phyloP scores from a whole-genome alignment of 768 basidiomycete genomes.

The Clavulina sp. region DNA sequence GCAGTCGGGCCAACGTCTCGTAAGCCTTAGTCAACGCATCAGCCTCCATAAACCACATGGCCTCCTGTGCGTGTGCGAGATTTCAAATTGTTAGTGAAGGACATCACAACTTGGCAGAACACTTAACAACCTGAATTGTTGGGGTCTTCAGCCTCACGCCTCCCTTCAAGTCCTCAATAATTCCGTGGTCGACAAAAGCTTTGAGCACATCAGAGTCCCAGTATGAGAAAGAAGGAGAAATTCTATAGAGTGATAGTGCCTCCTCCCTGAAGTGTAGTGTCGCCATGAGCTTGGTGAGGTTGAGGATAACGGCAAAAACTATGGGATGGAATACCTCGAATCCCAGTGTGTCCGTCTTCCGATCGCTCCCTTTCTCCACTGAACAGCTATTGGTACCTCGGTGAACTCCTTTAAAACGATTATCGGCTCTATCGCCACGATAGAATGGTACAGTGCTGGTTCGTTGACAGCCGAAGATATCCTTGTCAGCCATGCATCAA shows the following conservation, averaged over 20 bases:
- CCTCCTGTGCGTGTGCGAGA: too few relatives aligned
- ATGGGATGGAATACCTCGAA: constrained; percentile 41
- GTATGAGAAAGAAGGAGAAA: constrained; percentile 36
- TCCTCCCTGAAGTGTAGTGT: constrained; percentile 30
- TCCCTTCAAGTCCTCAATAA: constrained; percentile 23
- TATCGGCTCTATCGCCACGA: constrained; percentile 70
- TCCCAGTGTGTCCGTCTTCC: constrained; percentile 44
- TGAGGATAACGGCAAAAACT: constrained; percentile 5
- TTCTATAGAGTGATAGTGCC: constrained; percentile 31
- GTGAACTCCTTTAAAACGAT: constrained; percentile 21
- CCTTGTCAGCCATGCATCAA: constrained; percentile 19
- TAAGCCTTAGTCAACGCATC: constrained; percentile 22
- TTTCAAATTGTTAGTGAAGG: neutral
- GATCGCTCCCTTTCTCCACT: constrained; percentile 29
- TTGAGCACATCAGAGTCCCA: constrained; percentile 53
- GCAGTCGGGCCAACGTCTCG: constrained; percentile 23
- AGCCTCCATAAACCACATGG: constrained; percentile 36
- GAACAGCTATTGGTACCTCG: neutral
- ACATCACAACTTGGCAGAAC: neutral
- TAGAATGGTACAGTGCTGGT: constrained; percentile 49
- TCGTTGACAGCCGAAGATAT: constrained; percentile 43
- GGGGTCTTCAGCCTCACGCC: constrained; percentile 48
- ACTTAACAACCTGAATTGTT: constrained; percentile 30
- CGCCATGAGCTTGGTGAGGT: neutral
- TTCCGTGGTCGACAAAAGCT: constrained; percentile 43